Base-by-base conservation (phyloP, 2,329 filamentous ascomycete genomes). In the Pezicula radicicola region DNA sequence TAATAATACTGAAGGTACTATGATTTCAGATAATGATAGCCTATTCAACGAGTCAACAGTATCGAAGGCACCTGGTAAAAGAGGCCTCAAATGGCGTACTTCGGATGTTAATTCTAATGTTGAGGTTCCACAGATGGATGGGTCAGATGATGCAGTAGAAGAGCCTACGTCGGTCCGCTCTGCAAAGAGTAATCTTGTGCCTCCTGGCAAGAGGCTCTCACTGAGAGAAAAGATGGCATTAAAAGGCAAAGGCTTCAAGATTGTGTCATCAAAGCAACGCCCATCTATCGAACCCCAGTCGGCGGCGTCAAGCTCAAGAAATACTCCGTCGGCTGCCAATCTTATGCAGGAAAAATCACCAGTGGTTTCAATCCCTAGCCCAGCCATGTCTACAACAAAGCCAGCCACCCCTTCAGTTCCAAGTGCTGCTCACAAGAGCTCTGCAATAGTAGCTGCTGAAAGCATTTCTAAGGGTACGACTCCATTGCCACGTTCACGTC, bases 201-300 rank as follows among this genome's bases (percentile, higher is more conserved):
- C 40, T 30, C 21, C 44, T 36, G 40, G 49, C 8, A 59, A 56
- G 28, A 47, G 63, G 21, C 54, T 65, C 33, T 65, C 63, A 4
- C 46, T 66, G 35, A 60, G 56, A 41, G 64, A 66, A 48, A 66
- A 57, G 49, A 55, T 65, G 36, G 59, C 61, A 39, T 43, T 64
- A n/a, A 61, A 66, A 47, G 62, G 62, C 8, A 64, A 62, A 51
- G 51, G 55, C 2, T 47, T 58, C 45, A 66, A 63, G 42, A 63
- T 66, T 40, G 58, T 66, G 27, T 52, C 55, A 33, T 35, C 51
- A 28, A 58, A 63, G 50, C 21, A 36, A 5, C 27, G 30, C 15
- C 30, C 33, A 5, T 52, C 52, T 3, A 51, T 27, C 18, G 39
- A 44, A 13, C 19, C 28, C 15, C n/a, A 19, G 19, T 30, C 35